Evolutionary conservation across 179 eudicot genomes (phyloP).

Genomic region (Heliamphora ciliata): DNA sequence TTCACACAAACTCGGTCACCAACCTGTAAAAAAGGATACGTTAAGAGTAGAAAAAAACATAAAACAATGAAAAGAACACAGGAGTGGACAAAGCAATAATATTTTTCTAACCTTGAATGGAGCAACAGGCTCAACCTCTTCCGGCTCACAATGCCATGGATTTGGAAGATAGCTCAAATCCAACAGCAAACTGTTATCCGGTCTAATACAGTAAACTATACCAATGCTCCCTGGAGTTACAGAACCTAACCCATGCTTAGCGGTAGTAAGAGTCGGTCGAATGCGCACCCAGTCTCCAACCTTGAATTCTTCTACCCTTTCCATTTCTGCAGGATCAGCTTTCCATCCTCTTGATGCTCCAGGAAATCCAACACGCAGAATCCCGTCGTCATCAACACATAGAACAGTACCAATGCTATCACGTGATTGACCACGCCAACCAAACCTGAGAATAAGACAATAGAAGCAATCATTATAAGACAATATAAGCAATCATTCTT

Average conservation of each 20-base stretch:
- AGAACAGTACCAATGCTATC: conserved; percentile 93
- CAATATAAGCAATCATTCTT: neutral
- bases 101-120: conserved; percentile 64
- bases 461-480: neutral
- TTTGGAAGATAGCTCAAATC: conserved; percentile 81
- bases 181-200: conserved; percentile 76
- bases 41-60: conserved; percentile 6
- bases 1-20: conserved; percentile 91
- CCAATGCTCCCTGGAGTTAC: conserved; percentile 98
- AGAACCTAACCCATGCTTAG: conserved; percentile 91
- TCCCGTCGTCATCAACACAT: conserved; percentile 98
- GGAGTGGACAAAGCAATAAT: neutral
- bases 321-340: conserved; percentile 99
- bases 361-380: conserved; percentile 96
- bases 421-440: conserved; percentile 87
- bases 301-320: conserved; percentile 94
- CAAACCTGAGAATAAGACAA: conserved; percentile 50
- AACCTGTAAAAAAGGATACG: conserved; percentile 42
- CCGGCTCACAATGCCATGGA: conserved; percentile 99
- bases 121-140: conserved; percentile 93
- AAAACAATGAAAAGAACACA: conserved; percentile 4
- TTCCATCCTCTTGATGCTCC: conserved; percentile 99
- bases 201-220: conserved; percentile 86
- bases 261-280: conserved; percentile 87
- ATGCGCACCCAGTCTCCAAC: conserved; percentile 99